A percentile compares a stretch with the other conserved stretches of the same genome.
Conservation (phyloP, 2,329 filamentous ascomycete species). For the Onygenales sp. region DNA sequence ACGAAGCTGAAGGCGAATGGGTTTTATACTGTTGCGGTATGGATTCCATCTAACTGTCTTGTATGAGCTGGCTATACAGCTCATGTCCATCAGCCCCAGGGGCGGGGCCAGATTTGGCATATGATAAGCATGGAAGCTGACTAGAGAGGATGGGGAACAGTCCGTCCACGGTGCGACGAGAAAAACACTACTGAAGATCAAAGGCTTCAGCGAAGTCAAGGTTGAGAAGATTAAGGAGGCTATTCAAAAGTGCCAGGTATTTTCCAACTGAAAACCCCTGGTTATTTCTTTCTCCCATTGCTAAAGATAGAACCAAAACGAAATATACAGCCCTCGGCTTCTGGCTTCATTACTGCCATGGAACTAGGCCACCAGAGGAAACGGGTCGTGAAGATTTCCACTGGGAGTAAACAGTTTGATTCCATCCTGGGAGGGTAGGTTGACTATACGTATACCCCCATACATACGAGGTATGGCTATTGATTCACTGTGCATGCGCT, state of each 20-base stretch:
- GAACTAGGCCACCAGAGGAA: conserved; percentile 56
- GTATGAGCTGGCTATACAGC: no score
- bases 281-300: neutral
- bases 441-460: no score
- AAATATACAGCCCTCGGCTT: conserved; percentile 42
- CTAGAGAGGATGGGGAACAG: conserved; percentile 23
- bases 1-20: conserved; percentile 54
- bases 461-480: neutral
- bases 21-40: conserved; percentile 54
- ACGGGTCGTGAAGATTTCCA: conserved; percentile 55
- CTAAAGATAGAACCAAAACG: neutral
- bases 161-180: conserved; percentile 52
- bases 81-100: neutral
- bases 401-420: conserved; percentile 61
- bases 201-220: conserved; percentile 61
- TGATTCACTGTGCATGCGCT: neutral
- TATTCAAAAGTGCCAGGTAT: conserved; percentile 50
- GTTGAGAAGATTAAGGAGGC: conserved; percentile 64
- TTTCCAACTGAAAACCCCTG: neutral
- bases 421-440: conserved; percentile 52
- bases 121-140: no score
- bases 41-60: conserved; percentile 8
- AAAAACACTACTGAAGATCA: conserved; percentile 54
- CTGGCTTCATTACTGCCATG: conserved; percentile 56
- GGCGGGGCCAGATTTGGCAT: no score